Conservation (phyloP, 1,284 basidiomycete genomes). For the Marasmius tenuissimus region DNA sequence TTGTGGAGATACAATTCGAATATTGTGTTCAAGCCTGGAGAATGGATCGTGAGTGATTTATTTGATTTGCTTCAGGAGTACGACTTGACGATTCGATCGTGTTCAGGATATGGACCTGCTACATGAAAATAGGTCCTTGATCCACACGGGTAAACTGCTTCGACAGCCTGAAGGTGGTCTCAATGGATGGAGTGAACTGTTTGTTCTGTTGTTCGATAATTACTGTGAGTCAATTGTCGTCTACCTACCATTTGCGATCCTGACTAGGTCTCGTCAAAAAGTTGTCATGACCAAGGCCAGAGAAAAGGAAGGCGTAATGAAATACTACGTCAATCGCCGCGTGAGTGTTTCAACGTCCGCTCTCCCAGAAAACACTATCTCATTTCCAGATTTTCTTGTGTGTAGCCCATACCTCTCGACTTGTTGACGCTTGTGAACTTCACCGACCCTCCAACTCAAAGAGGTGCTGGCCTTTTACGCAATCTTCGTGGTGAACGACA, state of each 20-base stretch:
- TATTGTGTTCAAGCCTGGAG: conserved; percentile 77
- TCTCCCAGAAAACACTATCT: neutral
- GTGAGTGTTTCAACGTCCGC: conserved; percentile 42
- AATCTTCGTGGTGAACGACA: conserved; percentile 47
- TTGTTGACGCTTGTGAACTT: conserved; percentile 82
- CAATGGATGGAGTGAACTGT: conserved; percentile 84
- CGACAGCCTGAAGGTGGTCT: conserved; percentile 86
- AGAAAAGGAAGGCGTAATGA: conserved; percentile 70
- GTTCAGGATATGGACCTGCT: conserved; percentile 83
- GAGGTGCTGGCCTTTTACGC: conserved; percentile 61
- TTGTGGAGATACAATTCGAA: conserved; percentile 83
- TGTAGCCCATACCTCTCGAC: conserved; percentile 86
- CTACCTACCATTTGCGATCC: neutral
- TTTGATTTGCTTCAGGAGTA: neutral
- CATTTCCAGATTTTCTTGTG: neutral
- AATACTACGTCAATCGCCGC: conserved; percentile 78
- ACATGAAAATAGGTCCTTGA: conserved; percentile 79
- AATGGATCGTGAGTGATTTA: conserved; percentile 64
- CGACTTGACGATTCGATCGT: conserved; percentile 6
- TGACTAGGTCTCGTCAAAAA: conserved; percentile 29
- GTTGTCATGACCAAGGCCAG: conserved; percentile 88
- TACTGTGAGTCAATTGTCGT: conserved; percentile 61
- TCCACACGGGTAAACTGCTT: conserved; percentile 79
- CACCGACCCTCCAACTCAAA: conserved; percentile 69
- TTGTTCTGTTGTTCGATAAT: conserved; percentile 89